These are phyloP conservation scores for Avicennia marina DNA, from an alignment of 257 asterid species.

Conservation along the genomic window DNA sequence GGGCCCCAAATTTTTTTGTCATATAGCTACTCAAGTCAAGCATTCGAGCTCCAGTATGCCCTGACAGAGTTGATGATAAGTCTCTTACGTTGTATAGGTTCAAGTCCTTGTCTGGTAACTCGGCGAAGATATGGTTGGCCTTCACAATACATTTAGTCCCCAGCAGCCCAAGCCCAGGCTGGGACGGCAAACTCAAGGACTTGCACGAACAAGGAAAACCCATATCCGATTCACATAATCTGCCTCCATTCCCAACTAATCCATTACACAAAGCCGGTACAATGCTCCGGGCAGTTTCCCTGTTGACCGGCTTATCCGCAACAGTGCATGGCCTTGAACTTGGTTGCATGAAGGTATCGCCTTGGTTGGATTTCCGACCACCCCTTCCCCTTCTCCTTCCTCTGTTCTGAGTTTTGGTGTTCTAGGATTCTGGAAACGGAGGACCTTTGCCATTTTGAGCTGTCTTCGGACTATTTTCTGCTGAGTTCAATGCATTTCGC, in stretches of 20 bases:
- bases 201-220: conserved; percentile 75
- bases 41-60: conserved; percentile 14
- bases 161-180: conserved; percentile 91
- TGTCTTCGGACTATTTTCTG: conserved; percentile 43
- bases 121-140: conserved; percentile 96
- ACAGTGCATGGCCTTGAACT: conserved; percentile 86
- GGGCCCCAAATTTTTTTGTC: conserved; percentile 43
- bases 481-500: conserved; percentile 44
- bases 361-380: conserved; percentile 78
- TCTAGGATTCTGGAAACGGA: conserved; percentile 54
- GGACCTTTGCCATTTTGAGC: conserved; percentile 61
- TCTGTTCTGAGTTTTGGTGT: conserved; percentile 36
- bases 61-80: no score
- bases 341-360: conserved; percentile 69
- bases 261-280: conserved; percentile 24
- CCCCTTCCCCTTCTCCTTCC: conserved; percentile 86
- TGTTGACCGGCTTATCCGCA: conserved; percentile 20
- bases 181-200: conserved; percentile 59
- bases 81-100: conserved; percentile 90
- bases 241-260: conserved; percentile 21
- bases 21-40: conserved; percentile 23
- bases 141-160: conserved; percentile 94
- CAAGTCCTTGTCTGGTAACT: conserved; percentile 90
- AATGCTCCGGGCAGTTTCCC: conserved; percentile 24
- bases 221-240: conserved; percentile 26